A percentile compares a stretch with the other conserved stretches of the same genome.
Evolutionary conservation across 371 early-diverging fungal genomes (phyloP).

Genomic region (Rhizopus stolonifer): DNA sequence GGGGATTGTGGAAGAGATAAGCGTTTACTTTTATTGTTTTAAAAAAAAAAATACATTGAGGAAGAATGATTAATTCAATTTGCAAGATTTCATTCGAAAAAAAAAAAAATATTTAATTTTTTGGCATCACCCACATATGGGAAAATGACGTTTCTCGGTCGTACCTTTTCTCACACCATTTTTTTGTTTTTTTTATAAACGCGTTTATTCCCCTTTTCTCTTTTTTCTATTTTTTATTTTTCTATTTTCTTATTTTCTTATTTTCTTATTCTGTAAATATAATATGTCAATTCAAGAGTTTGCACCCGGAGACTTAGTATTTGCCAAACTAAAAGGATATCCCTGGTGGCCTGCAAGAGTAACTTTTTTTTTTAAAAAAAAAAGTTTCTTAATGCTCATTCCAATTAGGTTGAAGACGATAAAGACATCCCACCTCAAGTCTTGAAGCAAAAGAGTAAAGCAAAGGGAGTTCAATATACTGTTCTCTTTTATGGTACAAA

Average conservation of each 20-base stretch:
- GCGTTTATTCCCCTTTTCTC: neutral
- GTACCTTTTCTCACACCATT: neutral
- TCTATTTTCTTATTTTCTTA: neutral
- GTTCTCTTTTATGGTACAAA: conserved; percentile 63
- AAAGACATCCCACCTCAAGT: conserved; percentile 48
- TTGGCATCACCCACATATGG: no score
- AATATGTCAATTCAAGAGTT: conserved; percentile 27
- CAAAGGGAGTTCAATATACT: conserved; percentile 48
- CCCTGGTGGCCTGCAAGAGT: conserved; percentile 83
- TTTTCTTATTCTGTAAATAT: neutral
- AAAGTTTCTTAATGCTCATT: no score
- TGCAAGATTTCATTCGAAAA: no score
- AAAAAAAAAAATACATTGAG: no score
- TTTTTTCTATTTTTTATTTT: neutral
- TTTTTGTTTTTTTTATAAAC: neutral
- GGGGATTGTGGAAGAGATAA: no score
- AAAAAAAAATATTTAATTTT: no score
- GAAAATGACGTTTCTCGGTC: neutral
- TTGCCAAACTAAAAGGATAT: conserved; percentile 74
- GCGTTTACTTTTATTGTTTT: no score
- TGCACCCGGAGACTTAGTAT: conserved; percentile 63
- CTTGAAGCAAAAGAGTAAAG: conserved; percentile 50
- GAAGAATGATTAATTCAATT: no score
- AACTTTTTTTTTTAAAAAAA: no score
- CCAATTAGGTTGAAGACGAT: conserved; percentile 58